A percentile compares a stretch with the other conserved stretches of the same genome.
Conservation (phyloP, 1,139 yeast genomes). For the Suhomyces bokatorum region DNA sequence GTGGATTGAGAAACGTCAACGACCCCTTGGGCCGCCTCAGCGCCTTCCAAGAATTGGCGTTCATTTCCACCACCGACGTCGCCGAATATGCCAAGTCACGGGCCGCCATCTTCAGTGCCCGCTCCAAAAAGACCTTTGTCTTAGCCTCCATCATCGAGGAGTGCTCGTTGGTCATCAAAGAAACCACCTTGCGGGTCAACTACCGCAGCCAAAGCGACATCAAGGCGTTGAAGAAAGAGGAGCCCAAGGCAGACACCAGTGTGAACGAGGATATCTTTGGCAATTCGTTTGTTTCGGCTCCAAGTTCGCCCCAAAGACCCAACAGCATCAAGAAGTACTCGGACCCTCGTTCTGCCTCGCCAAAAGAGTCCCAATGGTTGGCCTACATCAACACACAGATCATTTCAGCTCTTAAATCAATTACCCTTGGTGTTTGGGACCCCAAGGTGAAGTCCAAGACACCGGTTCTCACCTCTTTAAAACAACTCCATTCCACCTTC, state of each 20-base stretch:
- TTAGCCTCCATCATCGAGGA: constrained; percentile 65
- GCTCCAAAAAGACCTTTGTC: constrained; percentile 43
- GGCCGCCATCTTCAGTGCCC: constrained; percentile 53
- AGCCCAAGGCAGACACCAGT: constrained; percentile 11
- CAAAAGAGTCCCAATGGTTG: constrained; percentile 9
- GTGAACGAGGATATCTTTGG: constrained; percentile 35
- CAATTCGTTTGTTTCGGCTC: constrained; percentile 19
- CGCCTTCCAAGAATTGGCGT: constrained; percentile 76
- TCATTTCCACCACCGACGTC: constrained; percentile 52
- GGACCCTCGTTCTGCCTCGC: constrained; percentile 1
- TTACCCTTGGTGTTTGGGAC: constrained; percentile 8
- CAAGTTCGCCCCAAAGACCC: constrained; percentile 8
- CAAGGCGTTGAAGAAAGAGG: constrained; percentile 25
- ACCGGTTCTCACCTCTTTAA: neutral
- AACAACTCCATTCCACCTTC: neutral
- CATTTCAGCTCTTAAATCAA: constrained; percentile 16
- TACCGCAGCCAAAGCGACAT: constrained; percentile 35
- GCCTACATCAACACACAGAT: constrained; percentile 16
- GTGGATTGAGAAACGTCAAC: constrained; percentile 58
- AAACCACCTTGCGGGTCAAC: constrained; percentile 44
- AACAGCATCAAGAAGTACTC: constrained; percentile 4
- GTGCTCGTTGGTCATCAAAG: constrained; percentile 54
- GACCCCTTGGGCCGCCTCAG: constrained; percentile 57
- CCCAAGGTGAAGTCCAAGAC: neutral
- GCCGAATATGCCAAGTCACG: constrained; percentile 47